Base-by-base conservation (phyloP, 208 protist species). In the Endotrypanum monterogeii region DNA sequence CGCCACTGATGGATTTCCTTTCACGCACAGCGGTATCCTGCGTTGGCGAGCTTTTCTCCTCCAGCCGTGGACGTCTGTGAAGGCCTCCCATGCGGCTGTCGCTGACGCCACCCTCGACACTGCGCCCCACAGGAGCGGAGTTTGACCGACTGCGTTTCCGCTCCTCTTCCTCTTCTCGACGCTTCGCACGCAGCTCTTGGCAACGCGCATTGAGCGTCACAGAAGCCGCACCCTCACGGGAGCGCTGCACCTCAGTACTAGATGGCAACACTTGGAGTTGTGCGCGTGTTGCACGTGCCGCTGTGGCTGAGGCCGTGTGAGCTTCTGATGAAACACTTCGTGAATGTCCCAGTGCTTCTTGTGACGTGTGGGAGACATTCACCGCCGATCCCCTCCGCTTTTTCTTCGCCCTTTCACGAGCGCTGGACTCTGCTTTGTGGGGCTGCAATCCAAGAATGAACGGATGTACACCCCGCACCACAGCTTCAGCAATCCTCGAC, bases 381-480 rank as follows among this genome's bases (percentile, higher is more conserved):
- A 46, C 6, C 60, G 8, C 35, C 23, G 25, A 14, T 9, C 20
- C 50, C 52, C 55, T 56, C 35, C 71, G 58, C 39, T 41, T 74
- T 41, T 18, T 23, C 51, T 74, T 79, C 30, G 76, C 76, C 20
- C 35, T 62, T 44, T 82, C 62, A 5, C 71, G 70, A 32, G 71
- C 77, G 0, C 71, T 57, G 12, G 46, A 44, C 67, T 76, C 77
- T 32, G 57, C 28, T 30, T n/a, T 32, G 71, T 82, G 65, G 14
- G 48, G 3, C 32, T 82, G 37, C 12, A 48, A 3, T 11, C 57
- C 55, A 16, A 82, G 23, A 48, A 82, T 65, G 41, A 76, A 58
- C 1, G 77, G 77, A 55, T 82, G 72, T n/a, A 73, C 66, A 2
- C 77, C 77, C 1, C 71, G 71, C 37, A n/a, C 39, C 56, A 82